Evolutionary conservation across 1,139 yeast species (phyloP).

Genomic region (Sugiyamaella sp.): DNA sequence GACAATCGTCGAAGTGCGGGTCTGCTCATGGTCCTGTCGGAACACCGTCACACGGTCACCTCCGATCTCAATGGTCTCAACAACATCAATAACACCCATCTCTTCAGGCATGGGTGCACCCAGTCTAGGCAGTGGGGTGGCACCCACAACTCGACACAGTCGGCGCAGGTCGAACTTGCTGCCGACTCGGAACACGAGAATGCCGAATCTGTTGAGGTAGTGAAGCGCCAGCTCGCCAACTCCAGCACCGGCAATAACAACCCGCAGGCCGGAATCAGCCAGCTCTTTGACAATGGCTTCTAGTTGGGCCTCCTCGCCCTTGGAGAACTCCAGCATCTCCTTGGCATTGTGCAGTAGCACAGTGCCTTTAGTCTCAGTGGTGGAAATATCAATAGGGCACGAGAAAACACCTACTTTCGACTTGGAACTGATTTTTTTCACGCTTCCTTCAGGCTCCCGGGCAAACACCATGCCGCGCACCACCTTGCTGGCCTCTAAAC

Average conservation of each 20-base stretch:
- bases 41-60: slow-evolving; percentile 96
- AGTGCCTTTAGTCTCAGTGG: slow-evolving; percentile 97
- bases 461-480: slow-evolving; percentile 98
- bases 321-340: slow-evolving; percentile 94
- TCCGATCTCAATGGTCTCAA: slow-evolving; percentile 92
- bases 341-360: slow-evolving; percentile 92
- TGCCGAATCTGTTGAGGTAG: slow-evolving; percentile 83
- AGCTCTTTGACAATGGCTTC: slow-evolving; percentile 86
- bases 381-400: slow-evolving; percentile 90
- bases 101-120: slow-evolving; percentile 98
- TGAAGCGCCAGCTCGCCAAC: slow-evolving; percentile 93
- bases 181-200: slow-evolving; percentile 85
- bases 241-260: slow-evolving; percentile 89
- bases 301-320: slow-evolving; percentile 94
- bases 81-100: slow-evolving; percentile 82
- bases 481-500: slow-evolving; percentile 73
- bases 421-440: slow-evolving; percentile 60
- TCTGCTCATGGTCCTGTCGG: slow-evolving; percentile 64
- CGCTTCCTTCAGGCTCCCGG: slow-evolving; percentile 90
- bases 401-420: slow-evolving; percentile 92
- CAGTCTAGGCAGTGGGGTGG: slow-evolving; percentile 91
- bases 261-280: slow-evolving; percentile 80
- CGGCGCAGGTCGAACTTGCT: slow-evolving; percentile 94
- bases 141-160: slow-evolving; percentile 95
- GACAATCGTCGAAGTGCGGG: slow-evolving; percentile 85